Percentiles rank a stretch among this genome's conserved stretches.
These are phyloP conservation scores for Geoglossum glabrum DNA, from an alignment of 495 filamentous ascomycete species.

Conservation along the genomic window DNA sequence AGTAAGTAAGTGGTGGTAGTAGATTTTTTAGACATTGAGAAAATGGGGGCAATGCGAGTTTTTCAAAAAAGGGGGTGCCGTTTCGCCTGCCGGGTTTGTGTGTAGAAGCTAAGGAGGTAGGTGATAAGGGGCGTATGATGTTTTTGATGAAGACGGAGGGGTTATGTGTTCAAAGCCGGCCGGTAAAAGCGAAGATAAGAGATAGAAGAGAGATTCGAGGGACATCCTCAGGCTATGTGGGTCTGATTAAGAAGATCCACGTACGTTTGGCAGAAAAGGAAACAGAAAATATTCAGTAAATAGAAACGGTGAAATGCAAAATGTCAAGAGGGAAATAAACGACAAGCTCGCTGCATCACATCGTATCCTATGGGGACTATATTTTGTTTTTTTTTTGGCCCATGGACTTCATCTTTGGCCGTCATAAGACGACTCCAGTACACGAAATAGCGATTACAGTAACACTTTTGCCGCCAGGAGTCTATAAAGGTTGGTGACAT, in stretches of 20 bases:
- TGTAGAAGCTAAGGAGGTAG: not conserved
- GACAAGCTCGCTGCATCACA: slow-evolving; percentile 4
- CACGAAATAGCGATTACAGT: slow-evolving; percentile 2
- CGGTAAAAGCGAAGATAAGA: not conserved
- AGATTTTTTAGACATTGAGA: not conserved
- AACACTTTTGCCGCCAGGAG: slow-evolving; percentile 1
- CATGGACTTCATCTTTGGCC: slow-evolving; percentile 1
- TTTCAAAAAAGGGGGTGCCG: not conserved
- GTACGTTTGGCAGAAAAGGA: not conserved
- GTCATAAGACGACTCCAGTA: not conserved
- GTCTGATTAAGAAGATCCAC: not conserved
- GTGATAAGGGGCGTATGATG: no score
- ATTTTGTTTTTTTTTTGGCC: not conserved
- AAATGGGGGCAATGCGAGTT: not conserved
- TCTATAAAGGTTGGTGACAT: slow-evolving; percentile 2
- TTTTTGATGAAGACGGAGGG: not conserved
- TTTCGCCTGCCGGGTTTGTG: not conserved
- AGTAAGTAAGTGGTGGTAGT: no score
- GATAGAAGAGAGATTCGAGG: not conserved
- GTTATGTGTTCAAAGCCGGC: not conserved
- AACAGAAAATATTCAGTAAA: not conserved
- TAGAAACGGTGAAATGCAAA: not conserved
- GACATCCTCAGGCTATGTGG: not conserved
- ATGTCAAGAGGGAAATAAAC: not conserved
- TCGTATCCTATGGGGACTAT: slow-evolving; percentile 2